Base-by-base conservation (phyloP, 495 filamentous ascomycete species). In the Thermochaetoides thermophila region DNA sequence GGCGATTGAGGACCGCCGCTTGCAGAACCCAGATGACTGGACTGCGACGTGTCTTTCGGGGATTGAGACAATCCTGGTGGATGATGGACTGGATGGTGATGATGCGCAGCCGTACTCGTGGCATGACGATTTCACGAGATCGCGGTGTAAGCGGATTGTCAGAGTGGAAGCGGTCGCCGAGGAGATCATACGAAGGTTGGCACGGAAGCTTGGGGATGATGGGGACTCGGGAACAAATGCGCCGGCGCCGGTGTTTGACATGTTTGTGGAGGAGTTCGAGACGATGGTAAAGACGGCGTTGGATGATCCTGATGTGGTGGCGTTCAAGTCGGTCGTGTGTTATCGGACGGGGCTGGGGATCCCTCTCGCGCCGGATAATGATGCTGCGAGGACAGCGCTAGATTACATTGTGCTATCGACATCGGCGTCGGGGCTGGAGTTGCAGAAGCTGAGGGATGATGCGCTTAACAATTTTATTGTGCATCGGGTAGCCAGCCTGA, bases 271-370 rank as follows among this genome's bases (percentile, higher is more conserved):
- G 27, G 31, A 53, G 13, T 62, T 60, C 21, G 50, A 53, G 14
- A 32, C 38, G 4, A 50, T 59, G 9, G 70, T 89, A 29, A 37
- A 52, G 17, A 48, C 47, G 9, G 66, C 69, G 0, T 57, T 81
- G 27, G 52, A 60, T 0, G 75, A 89, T 47, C 58, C 68, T 1
- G 66, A 75, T 10, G 78, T 93, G 17, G 82, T 73, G 5, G 85
- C 69, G 5, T 94, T 94, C 64, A 91, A 92, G 50, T 79, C 74
- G 4, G 72, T 86, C 18, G 65, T 92, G 31, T 91, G 84, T 50
- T 91, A 91, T 48, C 71, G 85, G 9, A 80, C 73, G 2, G 84
- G 85, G 0, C 61, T 94, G 10, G 68, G 71, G 35, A 54, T 83
- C 19, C 44, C 50, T 1, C 37, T 44, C 10, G 37, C 53, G 7